Evolutionary conservation across 2,329 filamentous ascomycete genomes (phyloP).

Genomic region (Ceratocystis harringtonii): DNA sequence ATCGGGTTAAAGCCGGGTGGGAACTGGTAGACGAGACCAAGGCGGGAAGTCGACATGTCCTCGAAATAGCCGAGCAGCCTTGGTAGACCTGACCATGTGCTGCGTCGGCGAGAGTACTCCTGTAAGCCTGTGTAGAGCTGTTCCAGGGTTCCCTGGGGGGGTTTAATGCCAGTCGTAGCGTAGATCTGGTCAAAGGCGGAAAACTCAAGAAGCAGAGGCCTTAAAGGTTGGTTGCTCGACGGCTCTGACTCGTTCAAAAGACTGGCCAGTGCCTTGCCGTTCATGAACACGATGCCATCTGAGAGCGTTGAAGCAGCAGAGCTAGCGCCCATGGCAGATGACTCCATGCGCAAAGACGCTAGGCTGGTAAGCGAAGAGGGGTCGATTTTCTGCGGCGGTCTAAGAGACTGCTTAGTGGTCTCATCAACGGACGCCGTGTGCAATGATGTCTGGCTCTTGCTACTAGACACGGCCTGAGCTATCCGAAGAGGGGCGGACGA

Average conservation of each 20-base stretch:
- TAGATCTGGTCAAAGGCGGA: constrained; percentile 49
- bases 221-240: neutral
- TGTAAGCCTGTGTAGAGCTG: constrained; percentile 45
- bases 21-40: constrained; percentile 62
- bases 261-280: constrained; percentile 27
- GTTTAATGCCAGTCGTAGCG: constrained; percentile 46
- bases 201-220: constrained; percentile 55
- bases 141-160: constrained; percentile 49
- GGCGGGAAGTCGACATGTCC: constrained; percentile 51
- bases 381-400: constrained; percentile 45
- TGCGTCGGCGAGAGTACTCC: constrained; percentile 23
- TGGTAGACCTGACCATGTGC: constrained; percentile 45
- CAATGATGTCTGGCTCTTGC: constrained; percentile 19
- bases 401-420: constrained; percentile 40
- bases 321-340: constrained; percentile 5
- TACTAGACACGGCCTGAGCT: neutral
- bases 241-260: constrained; percentile 6
- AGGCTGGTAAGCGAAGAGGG: constrained; percentile 37
- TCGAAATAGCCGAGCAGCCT: constrained; percentile 57
- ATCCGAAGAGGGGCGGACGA: constrained; percentile 27
- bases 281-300: constrained; percentile 28
- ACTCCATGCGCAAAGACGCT: constrained; percentile 6
- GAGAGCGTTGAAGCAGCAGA: neutral
- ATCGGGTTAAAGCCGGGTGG: constrained; percentile 39
- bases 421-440: constrained; percentile 27